Evolutionary conservation across 2,329 filamentous ascomycete species (phyloP), one percentile per base, ranked within the genome.

Genomic region (Sporothrix euskadiensis): DNA sequence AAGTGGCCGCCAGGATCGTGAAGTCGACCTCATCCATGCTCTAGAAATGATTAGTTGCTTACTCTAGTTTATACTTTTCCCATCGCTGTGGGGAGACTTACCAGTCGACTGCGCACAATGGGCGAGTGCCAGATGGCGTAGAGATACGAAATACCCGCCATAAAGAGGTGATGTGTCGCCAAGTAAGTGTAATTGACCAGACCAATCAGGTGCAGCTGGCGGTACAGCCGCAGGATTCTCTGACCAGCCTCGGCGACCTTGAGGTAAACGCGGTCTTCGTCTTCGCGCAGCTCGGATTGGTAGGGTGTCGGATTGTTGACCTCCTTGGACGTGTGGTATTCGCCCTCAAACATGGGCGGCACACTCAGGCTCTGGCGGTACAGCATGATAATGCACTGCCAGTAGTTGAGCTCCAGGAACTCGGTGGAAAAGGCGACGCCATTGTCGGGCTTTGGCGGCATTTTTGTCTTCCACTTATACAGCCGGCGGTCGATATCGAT

Each of bases 121-220:
- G 93, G 90, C 12, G 95, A 98, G 82, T 98, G 95, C 95, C 95
- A 98, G 73, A 98, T 96, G 26, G 96, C 94, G 81, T 98, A 98
- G 1, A 98, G 86, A 81, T 98, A 98, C 32, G 95, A 97, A 74
- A 98, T 91, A 83, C 94, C 95, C 39, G 95, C 95, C 92, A 97
- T 98, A 83, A 98, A 98, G 7, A 98, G 86, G 82, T 98, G 94
- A 80, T 98, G 95, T 0, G 96, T 98, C 1, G 96, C 94, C 71
- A 98, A 84, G 81, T 97, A 98, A 0, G 95, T 98, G 80, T 98
- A 97, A 82, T 97, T 98, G 72, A 98, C 95, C 56, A 98, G 87
- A 71, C 94, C 92, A 73, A 94, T 89, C 10, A 94, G 87, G 81
- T 98, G 95, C 74, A 98, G 84, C 79, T 97, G 93, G 71, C 95